Conservation (phyloP, 2,329 filamentous ascomycete genomes). For the Fusarium chuoi region DNA sequence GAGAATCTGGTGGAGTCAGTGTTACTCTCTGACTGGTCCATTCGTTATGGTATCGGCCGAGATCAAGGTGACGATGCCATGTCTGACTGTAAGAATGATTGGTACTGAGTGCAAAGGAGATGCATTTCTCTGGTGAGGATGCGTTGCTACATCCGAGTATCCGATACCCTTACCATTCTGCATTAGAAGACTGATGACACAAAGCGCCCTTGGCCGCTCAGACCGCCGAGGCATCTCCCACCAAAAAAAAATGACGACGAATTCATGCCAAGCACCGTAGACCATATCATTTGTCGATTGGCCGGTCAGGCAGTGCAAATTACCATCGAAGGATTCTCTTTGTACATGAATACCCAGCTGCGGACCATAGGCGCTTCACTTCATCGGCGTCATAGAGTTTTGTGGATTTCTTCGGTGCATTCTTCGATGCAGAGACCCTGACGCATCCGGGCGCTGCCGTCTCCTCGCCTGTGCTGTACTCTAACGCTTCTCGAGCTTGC, state of each 20-base stretch:
- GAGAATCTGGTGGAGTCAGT: not conserved
- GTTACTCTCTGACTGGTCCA: not conserved
- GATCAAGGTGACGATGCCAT: not conserved
- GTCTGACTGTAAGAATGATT: too few species aligned
- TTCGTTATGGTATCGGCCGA: not conserved
- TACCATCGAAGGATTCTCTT: not conserved
- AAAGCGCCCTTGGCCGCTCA: not conserved
- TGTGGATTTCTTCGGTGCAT: constrained; percentile 5
- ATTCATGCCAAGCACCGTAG: not conserved
- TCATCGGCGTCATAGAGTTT: constrained; percentile 10
- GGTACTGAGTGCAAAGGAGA: not conserved
- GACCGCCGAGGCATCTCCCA: not conserved
- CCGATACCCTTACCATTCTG: not conserved
- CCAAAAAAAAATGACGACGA: not conserved
- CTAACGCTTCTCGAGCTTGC: not conserved
- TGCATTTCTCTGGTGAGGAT: rapidly evolving
- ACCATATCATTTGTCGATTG: not conserved
- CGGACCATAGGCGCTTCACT: not conserved
- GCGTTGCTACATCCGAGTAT: not conserved
- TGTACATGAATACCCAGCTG: not conserved
- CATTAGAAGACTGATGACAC: not conserved
- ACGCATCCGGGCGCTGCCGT: not conserved
- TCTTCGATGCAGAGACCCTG: constrained; percentile 15
- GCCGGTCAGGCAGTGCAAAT: not conserved
- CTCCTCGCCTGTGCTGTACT: not conserved